A percentile compares a stretch with the other conserved stretches of the same genome.
phyloP scores from a whole-genome alignment of 2,329 filamentous ascomycete species.

The Aciculosporium take region DNA sequence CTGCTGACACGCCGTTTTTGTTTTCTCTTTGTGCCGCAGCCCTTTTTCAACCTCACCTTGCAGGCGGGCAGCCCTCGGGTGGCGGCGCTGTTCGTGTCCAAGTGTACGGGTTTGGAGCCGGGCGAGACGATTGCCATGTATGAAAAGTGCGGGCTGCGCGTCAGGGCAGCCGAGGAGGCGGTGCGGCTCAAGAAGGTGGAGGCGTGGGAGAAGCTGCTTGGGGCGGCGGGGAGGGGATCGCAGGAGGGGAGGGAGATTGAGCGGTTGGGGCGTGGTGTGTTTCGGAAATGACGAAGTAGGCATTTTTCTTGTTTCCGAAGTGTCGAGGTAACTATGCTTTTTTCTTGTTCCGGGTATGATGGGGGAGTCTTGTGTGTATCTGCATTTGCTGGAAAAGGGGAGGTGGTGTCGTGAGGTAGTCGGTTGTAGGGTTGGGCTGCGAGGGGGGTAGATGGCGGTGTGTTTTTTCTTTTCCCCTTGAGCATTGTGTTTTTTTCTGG shows the following conservation, averaged over 20 bases:
- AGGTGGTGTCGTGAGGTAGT: too few relatives aligned
- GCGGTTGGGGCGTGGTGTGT: constrained; percentile 49
- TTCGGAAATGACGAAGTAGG: constrained; percentile 25
- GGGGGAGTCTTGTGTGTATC: too few relatives aligned
- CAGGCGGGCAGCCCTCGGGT: constrained; percentile 81
- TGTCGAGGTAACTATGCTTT: neutral
- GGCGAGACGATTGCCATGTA: constrained; percentile 78
- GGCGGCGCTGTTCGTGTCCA: constrained; percentile 71
- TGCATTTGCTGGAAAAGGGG: too few relatives aligned
- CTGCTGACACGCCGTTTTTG: neutral
- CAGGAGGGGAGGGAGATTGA: constrained; percentile 66
- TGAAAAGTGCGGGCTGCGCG: constrained; percentile 82
- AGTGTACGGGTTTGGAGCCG: constrained; percentile 59
- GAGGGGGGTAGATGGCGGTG: too few relatives aligned
- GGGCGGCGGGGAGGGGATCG: constrained; percentile 56
- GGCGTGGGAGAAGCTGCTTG: constrained; percentile 57
- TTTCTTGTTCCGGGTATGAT: neutral
- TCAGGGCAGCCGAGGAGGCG: constrained; percentile 85
- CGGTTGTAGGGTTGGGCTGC: too few relatives aligned
- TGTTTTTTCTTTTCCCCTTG: too few relatives aligned
- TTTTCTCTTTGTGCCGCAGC: constrained; percentile 31
- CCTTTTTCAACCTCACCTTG: constrained; percentile 82
- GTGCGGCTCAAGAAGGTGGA: constrained; percentile 65
- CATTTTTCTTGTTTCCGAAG: neutral
- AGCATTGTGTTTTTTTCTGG: too few relatives aligned